A percentile compares a stretch with the other conserved stretches of the same genome.
Conservation (phyloP, 1,139 yeast species). For the Lodderomyces margitis region DNA sequence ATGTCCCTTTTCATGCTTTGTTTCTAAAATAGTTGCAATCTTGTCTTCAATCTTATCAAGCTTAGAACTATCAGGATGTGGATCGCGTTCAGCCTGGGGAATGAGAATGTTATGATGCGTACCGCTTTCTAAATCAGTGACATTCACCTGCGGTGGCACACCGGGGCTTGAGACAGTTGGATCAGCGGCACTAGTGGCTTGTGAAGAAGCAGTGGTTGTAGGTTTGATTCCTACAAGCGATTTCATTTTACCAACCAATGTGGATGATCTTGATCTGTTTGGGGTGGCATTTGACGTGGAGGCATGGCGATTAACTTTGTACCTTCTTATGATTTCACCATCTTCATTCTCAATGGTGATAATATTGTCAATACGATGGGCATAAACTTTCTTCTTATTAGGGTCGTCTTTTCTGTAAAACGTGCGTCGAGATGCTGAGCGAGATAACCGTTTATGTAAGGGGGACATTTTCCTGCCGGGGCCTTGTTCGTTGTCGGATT, state of each 20-base stretch:
- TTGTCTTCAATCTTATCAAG: conserved; percentile 29
- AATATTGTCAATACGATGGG: conserved; percentile 59
- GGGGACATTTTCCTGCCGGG: conserved; percentile 5
- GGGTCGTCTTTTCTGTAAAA: conserved; percentile 32
- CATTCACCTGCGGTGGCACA: conserved; percentile 11
- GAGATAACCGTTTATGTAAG: conserved; percentile 8
- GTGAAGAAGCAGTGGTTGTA: conserved; percentile 2
- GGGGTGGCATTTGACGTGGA: conserved; percentile 8
- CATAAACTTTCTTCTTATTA: conserved; percentile 35
- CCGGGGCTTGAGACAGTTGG: conserved; percentile 7
- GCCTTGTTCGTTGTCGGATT: not conserved
- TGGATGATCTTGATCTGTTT: conserved; percentile 28
- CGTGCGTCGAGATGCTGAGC: conserved; percentile 16
- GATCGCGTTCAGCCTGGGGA: conserved; percentile 11
- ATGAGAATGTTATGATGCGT: conserved; percentile 9
- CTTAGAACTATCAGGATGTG: conserved; percentile 17
- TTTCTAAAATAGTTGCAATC: conserved; percentile 22
- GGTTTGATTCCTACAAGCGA: conserved; percentile 50
- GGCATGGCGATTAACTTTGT: conserved; percentile 61
- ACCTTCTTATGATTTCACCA: conserved; percentile 86
- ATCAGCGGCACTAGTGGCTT: not conserved
- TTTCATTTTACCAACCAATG: conserved; percentile 45
- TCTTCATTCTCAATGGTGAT: conserved; percentile 86
- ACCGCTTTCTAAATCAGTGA: conserved; percentile 14
- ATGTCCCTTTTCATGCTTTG: conserved; percentile 8